Conservation (phyloP, 805 yeast genomes). For the Yamadazyma nakazawae region DNA sequence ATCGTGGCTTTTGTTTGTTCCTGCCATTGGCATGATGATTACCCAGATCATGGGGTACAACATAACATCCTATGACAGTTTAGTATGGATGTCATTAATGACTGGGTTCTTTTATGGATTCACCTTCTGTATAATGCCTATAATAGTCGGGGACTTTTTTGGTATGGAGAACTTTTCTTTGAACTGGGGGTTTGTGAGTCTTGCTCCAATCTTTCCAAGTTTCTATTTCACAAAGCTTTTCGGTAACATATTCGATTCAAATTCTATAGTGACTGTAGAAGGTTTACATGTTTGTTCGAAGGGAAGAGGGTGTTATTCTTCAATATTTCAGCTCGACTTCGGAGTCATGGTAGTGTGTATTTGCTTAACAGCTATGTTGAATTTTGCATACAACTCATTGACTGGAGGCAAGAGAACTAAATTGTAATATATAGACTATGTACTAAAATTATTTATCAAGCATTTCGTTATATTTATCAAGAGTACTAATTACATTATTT, state of each 20-base stretch:
- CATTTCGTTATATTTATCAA: too few relatives aligned
- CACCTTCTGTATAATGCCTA: conserved; percentile 68
- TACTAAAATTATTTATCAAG: too few relatives aligned
- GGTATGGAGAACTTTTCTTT: conserved; percentile 66
- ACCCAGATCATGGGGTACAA: conserved; percentile 50
- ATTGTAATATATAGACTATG: background rate
- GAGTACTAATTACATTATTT: too few relatives aligned
- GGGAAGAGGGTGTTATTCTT: conserved; percentile 43
- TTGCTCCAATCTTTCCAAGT: conserved; percentile 64
- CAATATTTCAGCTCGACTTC: conserved; percentile 39
- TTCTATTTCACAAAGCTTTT: conserved; percentile 58
- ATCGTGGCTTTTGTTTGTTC: conserved; percentile 52
- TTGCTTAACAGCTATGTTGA: conserved; percentile 6
- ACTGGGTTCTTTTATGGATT: conserved; percentile 74
- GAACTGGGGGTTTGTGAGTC: conserved; percentile 70
- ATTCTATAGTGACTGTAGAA: conserved; percentile 17
- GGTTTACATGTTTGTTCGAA: conserved; percentile 22
- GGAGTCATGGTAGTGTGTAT: conserved; percentile 19
- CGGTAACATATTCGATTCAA: conserved; percentile 60
- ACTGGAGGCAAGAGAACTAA: background rate
- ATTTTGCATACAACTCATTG: conserved; percentile 10
- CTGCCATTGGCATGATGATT: conserved; percentile 44
- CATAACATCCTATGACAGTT: conserved; percentile 26
- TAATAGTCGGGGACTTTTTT: conserved; percentile 70
- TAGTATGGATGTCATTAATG: conserved; percentile 52